Base-by-base conservation (phyloP, 768 basidiomycete species). In the Russula lepida region DNA sequence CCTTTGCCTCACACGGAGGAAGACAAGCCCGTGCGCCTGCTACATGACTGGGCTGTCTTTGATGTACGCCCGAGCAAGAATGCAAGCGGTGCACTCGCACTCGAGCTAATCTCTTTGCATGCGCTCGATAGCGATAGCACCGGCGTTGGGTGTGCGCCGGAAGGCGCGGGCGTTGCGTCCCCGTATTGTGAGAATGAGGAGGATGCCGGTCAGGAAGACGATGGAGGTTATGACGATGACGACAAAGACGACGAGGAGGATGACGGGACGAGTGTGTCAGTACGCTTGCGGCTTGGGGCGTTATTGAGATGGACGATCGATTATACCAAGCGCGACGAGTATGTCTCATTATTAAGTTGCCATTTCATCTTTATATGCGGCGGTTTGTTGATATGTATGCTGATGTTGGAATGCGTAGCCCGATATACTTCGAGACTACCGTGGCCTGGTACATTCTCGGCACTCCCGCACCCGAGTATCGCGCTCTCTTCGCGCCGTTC, bases 21-120 rank as follows among this genome's bases (percentile, higher is more conserved):
- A 17, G 74, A 73, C 46, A 75, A 85, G 66, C 85, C 83, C 9
- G 71, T 81, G n/a, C 79, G 88, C 3, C 64, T 79, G 8, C 74
- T 91, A 5, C 75, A 75, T 5, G 77, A 79, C 28, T 91, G 88
- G 64, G 67, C 75, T 1, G 75, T 89, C 49, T 89, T 85, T 68
- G 84, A 89, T 56, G 74, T 81, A 0, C 71, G 68, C 4, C 56
- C 60, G 19, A 56, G 56, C 27, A 52, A 44, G 13, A 21, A 30
- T 9, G 57, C 21, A 6, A n/a, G 30, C 12, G 56, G 56, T 23
- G 60, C 60, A 7, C 55, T 51, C 6, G 75, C 77, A 12, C 75
- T 77, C 19, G 74, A 77, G 46, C 69, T 85, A 65, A 72, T 84
- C 13, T 28, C 56, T 0, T 74, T 80, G 2, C 75, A 85, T 6